Base-by-base conservation (phyloP, 2,329 filamentous ascomycete genomes). In the Penicillium sp. region DNA sequence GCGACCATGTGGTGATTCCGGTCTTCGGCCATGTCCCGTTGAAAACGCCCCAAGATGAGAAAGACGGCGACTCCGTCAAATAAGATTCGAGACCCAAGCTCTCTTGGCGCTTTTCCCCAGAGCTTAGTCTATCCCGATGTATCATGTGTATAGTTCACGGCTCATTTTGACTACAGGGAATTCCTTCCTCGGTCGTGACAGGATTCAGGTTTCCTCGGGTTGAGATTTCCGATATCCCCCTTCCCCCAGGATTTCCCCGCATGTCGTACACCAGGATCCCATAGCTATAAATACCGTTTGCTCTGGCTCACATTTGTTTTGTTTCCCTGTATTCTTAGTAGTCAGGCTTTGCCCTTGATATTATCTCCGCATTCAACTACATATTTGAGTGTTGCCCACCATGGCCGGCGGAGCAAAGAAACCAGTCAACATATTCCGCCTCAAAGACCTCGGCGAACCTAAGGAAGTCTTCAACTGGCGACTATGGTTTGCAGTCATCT, bases 391-490 rank as follows among this genome's bases (percentile, higher is more conserved):
- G 12, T 38, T 36, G 17, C 26, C 35, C 56, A 68, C 25, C 51
- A 73, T 73, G 71, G 71, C 70, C 63, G 75, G 56, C 77, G 90
- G 71, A 43, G 63, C 66, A 11, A 73, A 73, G 63, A 75, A 74
- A 57, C 73, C 73, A n/a, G 63, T 73, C 52, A 76, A 76, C 51
- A 73, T 77, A 66, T 91, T 90, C 76, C 82, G 78, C 64, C 73
- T 87, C 58, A 81, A 84, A 66, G 72, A 88, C 59, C 77, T 85
- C 46, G 82, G 83, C 56, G 88, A 89, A 57, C 89, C 89, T 5
- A 81, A 81, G 53, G 84, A 88, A 67, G 82, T 86, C 59, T 84
- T 91, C 71, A 92, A 92, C 75, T 91, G 88, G 88, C 80, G 84
- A 42, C 79, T 92, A 58, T 91, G 88, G 86, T 90, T 89, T 72